These are phyloP conservation scores for Colletotrichum filicis DNA, from an alignment of 2,329 filamentous ascomycete genomes.

Conservation along the genomic window DNA sequence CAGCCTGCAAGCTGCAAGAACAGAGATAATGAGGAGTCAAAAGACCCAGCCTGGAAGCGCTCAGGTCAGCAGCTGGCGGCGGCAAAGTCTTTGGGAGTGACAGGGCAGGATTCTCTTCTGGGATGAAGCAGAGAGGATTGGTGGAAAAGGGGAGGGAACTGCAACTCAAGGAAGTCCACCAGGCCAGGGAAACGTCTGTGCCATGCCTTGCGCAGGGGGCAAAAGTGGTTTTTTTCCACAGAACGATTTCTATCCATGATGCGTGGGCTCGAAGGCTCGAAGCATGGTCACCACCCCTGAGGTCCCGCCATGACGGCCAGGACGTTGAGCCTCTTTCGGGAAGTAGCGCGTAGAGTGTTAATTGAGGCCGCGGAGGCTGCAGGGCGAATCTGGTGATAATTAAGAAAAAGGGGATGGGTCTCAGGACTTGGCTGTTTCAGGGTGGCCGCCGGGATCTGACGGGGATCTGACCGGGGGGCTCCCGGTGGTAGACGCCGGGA, in stretches of 20 bases:
- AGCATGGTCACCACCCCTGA: background rate
- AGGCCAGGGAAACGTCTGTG: background rate
- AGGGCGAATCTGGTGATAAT: conserved; percentile 29
- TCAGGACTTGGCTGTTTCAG: conserved; percentile 34
- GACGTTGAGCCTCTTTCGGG: conserved; percentile 22
- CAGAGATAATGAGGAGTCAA: conserved; percentile 3
- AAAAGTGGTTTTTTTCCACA: background rate
- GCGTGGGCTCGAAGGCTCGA: background rate
- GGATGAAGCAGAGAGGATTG: conserved; percentile 17
- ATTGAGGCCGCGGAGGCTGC: conserved; percentile 23
- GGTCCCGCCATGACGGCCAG: conserved; percentile 15
- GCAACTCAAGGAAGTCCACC: too few relatives aligned
- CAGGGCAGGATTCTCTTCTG: background rate
- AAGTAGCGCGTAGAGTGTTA: conserved; percentile 30
- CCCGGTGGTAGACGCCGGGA: background rate
- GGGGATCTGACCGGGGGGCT: conserved; percentile 10
- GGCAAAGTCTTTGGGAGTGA: background rate
- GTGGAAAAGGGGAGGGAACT: conserved; percentile 17
- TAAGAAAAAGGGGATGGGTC: conserved; percentile 31
- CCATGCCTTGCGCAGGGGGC: conserved; percentile 15
- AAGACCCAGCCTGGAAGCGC: background rate
- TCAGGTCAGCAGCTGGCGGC: conserved; percentile 19
- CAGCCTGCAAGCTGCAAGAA: background rate
- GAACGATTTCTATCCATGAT: background rate
- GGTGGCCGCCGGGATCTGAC: conserved; percentile 28